phyloP scores from a whole-genome alignment of 2,329 filamentous ascomycete genomes.

The Penicillium brasilianum region DNA sequence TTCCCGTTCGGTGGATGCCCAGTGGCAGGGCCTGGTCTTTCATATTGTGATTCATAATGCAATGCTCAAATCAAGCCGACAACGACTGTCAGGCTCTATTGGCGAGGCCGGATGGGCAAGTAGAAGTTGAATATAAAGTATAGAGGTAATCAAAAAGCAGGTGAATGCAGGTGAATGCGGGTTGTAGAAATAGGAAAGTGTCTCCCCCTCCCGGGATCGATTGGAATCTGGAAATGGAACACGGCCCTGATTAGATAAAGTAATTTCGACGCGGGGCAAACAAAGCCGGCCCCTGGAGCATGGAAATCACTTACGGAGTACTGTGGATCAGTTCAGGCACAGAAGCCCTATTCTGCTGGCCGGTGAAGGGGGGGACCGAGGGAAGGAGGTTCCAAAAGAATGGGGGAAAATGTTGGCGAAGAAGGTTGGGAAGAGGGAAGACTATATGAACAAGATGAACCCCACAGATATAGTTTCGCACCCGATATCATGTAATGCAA shows the following conservation, averaged over 20 bases:
- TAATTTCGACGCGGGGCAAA: slow-evolving; percentile 29
- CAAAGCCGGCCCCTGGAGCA: background rate
- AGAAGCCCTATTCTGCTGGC: slow-evolving; percentile 8
- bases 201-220: slow-evolving; percentile 1
- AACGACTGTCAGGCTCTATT: slow-evolving; percentile 13
- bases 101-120: slow-evolving; percentile 10
- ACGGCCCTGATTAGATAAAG: slow-evolving; percentile 23
- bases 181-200: slow-evolving; percentile 5
- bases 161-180: background rate
- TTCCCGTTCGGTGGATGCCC: slow-evolving; percentile 39
- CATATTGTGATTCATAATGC: slow-evolving; percentile 36
- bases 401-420: background rate
- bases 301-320: slow-evolving; percentile 18
- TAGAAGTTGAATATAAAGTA: slow-evolving; percentile 2
- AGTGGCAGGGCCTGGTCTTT: slow-evolving; percentile 33
- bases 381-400: background rate
- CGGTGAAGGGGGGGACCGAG: slow-evolving; percentile 4
- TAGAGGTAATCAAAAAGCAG: background rate
- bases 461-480: slow-evolving; percentile 19
- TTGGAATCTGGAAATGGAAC: slow-evolving; percentile 2
- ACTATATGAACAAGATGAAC: background rate
- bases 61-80: slow-evolving; percentile 9
- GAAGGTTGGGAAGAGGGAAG: slow-evolving; percentile 6
- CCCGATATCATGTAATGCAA: slow-evolving; percentile 19
- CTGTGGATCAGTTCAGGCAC: slow-evolving; percentile 24